phyloP scores from a whole-genome alignment of 2,329 filamentous ascomycete species.

The Pestalotiopsis sp. region DNA sequence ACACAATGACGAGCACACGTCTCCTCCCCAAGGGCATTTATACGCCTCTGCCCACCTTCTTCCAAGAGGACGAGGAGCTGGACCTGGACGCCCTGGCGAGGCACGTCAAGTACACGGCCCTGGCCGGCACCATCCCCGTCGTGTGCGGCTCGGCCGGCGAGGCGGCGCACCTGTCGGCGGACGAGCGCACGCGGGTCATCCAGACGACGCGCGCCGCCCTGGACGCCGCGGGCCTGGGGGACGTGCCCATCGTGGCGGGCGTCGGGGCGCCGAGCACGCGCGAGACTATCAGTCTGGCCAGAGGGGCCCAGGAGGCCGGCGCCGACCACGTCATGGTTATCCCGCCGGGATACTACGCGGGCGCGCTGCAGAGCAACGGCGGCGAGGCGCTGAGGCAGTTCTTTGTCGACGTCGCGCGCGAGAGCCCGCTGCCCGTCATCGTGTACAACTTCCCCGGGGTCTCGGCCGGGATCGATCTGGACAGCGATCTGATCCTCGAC shows the following conservation, averaged over 20 bases:
- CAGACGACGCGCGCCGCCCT: constrained; percentile 60
- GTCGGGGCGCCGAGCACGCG: constrained; percentile 66
- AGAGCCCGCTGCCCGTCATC: constrained; percentile 56
- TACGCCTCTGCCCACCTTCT: constrained; percentile 62
- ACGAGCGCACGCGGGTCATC: constrained; percentile 62
- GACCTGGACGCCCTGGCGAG: constrained; percentile 47
- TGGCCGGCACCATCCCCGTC: constrained; percentile 65
- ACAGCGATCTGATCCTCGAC: constrained; percentile 53
- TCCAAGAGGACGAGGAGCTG: constrained; percentile 51
- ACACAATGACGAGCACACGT: not conserved
- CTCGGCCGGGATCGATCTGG: constrained; percentile 54
- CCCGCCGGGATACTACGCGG: constrained; percentile 68
- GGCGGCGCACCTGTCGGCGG: constrained; percentile 65
- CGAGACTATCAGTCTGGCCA: constrained; percentile 64
- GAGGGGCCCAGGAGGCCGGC: constrained; percentile 63
- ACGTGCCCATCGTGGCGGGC: constrained; percentile 64
- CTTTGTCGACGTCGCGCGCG: constrained; percentile 59
- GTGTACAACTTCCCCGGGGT: constrained; percentile 64
- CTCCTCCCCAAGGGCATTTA: constrained; percentile 46
- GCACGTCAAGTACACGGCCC: constrained; percentile 59
- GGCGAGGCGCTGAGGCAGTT: constrained; percentile 53
- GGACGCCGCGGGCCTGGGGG: constrained; percentile 49
- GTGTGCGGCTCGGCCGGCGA: constrained; percentile 73
- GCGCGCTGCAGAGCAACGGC: constrained; percentile 47
- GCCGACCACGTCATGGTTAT: constrained; percentile 68